phyloP scores from a whole-genome alignment of 768 basidiomycete species.

The Trametes villosa region DNA sequence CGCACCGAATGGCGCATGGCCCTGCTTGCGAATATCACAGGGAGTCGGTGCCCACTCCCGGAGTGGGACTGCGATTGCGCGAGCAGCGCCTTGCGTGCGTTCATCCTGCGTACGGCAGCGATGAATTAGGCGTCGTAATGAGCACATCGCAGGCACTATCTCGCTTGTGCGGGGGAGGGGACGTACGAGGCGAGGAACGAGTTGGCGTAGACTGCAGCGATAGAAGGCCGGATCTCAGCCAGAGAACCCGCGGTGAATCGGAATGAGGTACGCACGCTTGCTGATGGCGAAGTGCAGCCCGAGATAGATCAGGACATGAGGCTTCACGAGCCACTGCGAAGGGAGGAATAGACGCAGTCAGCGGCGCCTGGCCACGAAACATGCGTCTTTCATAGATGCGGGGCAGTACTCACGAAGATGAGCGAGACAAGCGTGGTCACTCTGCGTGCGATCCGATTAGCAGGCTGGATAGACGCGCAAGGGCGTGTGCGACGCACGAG shows the following conservation, averaged over 20 bases:
- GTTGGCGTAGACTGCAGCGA: constrained; percentile 33
- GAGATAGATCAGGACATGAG: constrained; percentile 33
- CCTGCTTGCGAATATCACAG: constrained; percentile 22
- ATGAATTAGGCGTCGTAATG: constrained; percentile 2
- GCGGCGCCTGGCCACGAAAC: not conserved
- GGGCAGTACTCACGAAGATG: constrained; percentile 29
- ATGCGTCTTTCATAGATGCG: constrained; percentile 9
- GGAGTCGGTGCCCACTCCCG: constrained; percentile 22
- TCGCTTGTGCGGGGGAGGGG: not conserved
- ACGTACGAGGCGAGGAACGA: constrained; percentile 35
- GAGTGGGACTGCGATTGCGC: constrained; percentile 21
- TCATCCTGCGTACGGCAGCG: constrained; percentile 29
- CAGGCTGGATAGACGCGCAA: not conserved
- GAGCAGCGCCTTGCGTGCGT: constrained; percentile 29
- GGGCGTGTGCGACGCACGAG: constrained; percentile 25
- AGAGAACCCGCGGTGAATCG: constrained; percentile 1
- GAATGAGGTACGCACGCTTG: constrained; percentile 30
- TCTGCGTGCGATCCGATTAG: constrained; percentile 17
- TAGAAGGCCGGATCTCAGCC: constrained; percentile 16
- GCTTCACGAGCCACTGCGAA: constrained; percentile 32
- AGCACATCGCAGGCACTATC: constrained; percentile 5
- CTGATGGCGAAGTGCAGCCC: constrained; percentile 36
- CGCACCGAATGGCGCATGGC: constrained; percentile 21
- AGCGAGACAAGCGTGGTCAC: constrained; percentile 30
- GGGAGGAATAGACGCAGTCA: not conserved